Evolutionary conservation across 305 asterid genomes (phyloP), one percentile per base, ranked within the genome.

Genomic region (Fraxinus angustifolia): DNA sequence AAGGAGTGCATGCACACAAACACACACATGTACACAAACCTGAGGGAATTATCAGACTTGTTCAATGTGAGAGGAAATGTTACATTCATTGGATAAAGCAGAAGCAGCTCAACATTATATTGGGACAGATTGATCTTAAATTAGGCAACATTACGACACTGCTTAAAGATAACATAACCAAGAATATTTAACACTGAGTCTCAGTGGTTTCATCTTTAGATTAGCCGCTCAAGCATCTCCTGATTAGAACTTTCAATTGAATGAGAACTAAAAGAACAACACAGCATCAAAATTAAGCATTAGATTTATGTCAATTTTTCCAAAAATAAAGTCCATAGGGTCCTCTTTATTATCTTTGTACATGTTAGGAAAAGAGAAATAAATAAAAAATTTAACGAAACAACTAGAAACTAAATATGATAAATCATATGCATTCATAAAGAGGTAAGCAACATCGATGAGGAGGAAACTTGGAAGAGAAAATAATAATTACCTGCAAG

Each of bases 401-500:
- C 17, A 26, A 56, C 72, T 33, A 36, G 78, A 76, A 71, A 14
- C 65, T 31, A 40, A 74, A 34, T 11, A 67, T 11, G 31, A 78
- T 30, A 76, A 75, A 42, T 16, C 17, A 82, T 53, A 23, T 28
- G 79, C 50, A 68, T 26, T 75, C 53, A 45, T 3, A 38, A 45
- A 38, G 79, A 75, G 8, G 34, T 21, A 77, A 70, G 38, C 73
- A 26, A 30, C 30, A 48, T 12, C 33, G 50, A 8, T 3, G 40
- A 11, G 40, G 56, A 36, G 7, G 72, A 42, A 79, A 26, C 35
- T 40, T 75, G 71, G 16, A 80, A 30, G 78, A 71, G 75, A 77
- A 78, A 72, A 58, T 8, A 81, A 82, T 50, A 34, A 65, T 23
- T 86, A 92, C 98, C 98, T 93, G 92, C 91, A 93, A 88, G 88